These are phyloP conservation scores for Metarhizium anisopliae DNA, from an alignment of 2,329 filamentous ascomycete genomes.

Conservation along the genomic window DNA sequence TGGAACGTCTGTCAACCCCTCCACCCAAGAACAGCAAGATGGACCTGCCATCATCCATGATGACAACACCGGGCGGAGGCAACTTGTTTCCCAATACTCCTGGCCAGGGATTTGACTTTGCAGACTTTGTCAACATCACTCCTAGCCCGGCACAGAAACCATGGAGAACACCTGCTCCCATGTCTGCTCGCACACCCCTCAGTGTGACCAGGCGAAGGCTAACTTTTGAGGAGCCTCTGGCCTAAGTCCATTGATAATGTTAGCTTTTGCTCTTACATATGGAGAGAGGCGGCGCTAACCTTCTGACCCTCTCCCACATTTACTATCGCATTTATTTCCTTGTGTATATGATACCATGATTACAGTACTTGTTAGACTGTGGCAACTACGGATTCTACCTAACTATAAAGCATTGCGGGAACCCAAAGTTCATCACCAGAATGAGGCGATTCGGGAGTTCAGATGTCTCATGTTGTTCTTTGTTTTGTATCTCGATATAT, in stretches of 20 bases:
- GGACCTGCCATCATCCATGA: constrained; percentile 73
- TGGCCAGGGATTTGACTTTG: constrained; percentile 79
- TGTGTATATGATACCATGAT: constrained; percentile 29
- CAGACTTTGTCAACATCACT: constrained; percentile 95
- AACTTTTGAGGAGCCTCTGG: constrained; percentile 65
- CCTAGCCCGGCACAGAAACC: constrained; percentile 86
- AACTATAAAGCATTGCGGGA: neutral
- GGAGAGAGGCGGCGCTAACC: neutral
- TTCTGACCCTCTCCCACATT: neutral
- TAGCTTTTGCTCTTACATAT: neutral
- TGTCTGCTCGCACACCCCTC: constrained; percentile 43
- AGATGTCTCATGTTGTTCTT: neutral
- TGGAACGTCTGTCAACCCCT: constrained; percentile 68
- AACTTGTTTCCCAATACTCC: constrained; percentile 69
- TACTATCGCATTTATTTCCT: constrained; percentile 12
- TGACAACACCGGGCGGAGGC: constrained; percentile 72
- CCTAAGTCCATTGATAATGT: constrained; percentile 9
- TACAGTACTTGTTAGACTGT: constrained; percentile 16
- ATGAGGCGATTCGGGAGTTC: neutral
- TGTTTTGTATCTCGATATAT: neutral
- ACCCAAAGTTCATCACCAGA: neutral
- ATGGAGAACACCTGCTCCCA: constrained; percentile 71
- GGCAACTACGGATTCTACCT: neutral
- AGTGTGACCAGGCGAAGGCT: constrained; percentile 66
- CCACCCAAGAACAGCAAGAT: constrained; percentile 59